Percentiles rank a stretch among this genome's conserved stretches.
Evolutionary conservation across 768 basidiomycete species (phyloP).

Genomic region (Cystofilobasidium macerans): DNA sequence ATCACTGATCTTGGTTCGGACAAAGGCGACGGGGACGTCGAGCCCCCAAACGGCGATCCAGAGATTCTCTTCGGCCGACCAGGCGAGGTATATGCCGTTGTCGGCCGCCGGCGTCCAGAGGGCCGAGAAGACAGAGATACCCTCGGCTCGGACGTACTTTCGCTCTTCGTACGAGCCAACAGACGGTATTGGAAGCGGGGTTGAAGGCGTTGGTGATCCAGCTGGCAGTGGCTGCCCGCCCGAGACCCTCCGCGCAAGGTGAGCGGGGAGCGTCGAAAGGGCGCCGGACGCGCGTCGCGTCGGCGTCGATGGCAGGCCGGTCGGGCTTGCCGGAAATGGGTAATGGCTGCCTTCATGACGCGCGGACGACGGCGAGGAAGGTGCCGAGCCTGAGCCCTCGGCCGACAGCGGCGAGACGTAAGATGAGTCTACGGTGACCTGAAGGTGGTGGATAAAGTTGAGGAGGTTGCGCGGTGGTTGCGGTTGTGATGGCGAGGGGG

Average conservation of each 20-base stretch:
- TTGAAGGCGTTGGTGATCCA: constrained; percentile 60
- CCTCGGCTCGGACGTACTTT: constrained; percentile 66
- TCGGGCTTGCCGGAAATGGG: constrained; percentile 2
- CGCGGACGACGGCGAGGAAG: not conserved
- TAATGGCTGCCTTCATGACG: not conserved
- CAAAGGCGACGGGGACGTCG: constrained; percentile 65
- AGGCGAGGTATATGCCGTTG: constrained; percentile 56
- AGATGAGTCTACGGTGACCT: constrained; percentile 79
- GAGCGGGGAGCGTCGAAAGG: not conserved
- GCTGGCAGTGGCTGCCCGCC: not conserved
- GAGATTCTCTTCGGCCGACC: constrained; percentile 48
- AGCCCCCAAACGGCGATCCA: constrained; percentile 79
- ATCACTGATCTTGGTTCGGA: constrained; percentile 56
- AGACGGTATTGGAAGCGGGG: constrained; percentile 71
- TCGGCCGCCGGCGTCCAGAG: constrained; percentile 47
- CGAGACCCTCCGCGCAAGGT: constrained; percentile 1
- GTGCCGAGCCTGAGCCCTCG: not conserved
- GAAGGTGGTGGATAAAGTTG: constrained; percentile 92
- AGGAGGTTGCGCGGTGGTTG: constrained; percentile 52
- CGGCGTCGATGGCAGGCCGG: not conserved
- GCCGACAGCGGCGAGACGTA: constrained; percentile 3
- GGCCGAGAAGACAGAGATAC: constrained; percentile 56
- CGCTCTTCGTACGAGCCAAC: constrained; percentile 56
- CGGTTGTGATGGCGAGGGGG: not conserved
- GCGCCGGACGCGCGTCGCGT: not conserved